Evolutionary conservation across 371 early-diverging fungal species (phyloP), one percentile per base, ranked within the genome.

Genomic region (Entomophthora muscae): DNA sequence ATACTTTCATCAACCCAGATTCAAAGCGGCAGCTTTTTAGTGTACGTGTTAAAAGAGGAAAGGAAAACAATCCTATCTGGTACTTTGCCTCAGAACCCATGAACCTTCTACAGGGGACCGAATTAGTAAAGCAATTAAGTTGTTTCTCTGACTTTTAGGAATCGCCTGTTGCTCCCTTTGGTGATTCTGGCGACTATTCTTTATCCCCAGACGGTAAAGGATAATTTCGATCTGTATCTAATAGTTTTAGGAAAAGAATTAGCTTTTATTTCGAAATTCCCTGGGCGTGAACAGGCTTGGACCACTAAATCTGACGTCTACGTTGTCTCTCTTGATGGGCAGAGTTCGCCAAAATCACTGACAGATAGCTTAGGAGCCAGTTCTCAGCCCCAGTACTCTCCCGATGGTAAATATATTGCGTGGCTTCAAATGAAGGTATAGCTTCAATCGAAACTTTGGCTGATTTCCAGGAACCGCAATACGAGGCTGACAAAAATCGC

Each of bases 401-500:
- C 76, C 0, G 79, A 80, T 27, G 89, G 87, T 22, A 69, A 69
- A 21, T 31, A 52, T 1, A 70, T 91, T 2, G 83, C 83, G 2
- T 91, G 82, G 66, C 70, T 90, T 27, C 88, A 90, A 72, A 89
- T 87, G 89, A 64, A 68, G 29, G 69, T 66, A n/a, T n/a, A 30
- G 17, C 24, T 55, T 55, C 10, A 55, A 55, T 55, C 12, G 12
- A 55, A 26, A 7, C 12, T 7, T 55, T 7, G 28, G 28, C 7
- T 27, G 3, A 55, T 55, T 24, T 24, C 28, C 65, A 67, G 29
- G 69, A 66, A 13, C 82, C 82, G 2, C 75, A 82, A 51, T 86
- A 90, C 63, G 90, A 91, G 71, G 71, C 89, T 0, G 91, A 90
- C 64, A 80, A 82, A 57, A 88, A 85, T 68, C 78, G 77, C 22